phyloP scores from a whole-genome alignment of 345 rosid species.

The Odontarrhena argentea region DNA sequence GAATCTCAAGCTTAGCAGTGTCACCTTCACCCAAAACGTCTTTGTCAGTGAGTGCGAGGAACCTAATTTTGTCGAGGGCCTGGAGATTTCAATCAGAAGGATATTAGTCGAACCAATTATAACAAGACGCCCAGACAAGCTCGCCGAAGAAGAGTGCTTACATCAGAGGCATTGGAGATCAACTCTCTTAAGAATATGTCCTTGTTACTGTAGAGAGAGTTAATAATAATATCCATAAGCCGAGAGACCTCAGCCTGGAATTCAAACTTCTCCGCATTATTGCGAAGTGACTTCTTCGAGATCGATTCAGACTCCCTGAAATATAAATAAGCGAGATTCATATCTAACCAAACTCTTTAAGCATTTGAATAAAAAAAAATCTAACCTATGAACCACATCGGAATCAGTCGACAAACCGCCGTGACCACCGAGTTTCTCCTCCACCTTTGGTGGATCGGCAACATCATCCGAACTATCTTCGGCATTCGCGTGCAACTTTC shows the following conservation, averaged over 20 bases:
- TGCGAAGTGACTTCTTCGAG: slow-evolving; percentile 81
- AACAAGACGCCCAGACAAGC: no score
- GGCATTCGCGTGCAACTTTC: slow-evolving; percentile 81
- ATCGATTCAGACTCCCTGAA: slow-evolving; percentile 91
- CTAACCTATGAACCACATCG: slow-evolving; percentile 83
- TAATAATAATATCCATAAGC: slow-evolving; percentile 95
- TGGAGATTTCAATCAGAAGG: slow-evolving; percentile 20
- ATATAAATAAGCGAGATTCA: slow-evolving; percentile 1
- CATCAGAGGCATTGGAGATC: slow-evolving; percentile 99
- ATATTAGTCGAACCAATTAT: no score
- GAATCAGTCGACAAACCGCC: slow-evolving; percentile 92
- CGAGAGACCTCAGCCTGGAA: slow-evolving; percentile 99
- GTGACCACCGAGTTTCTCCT: slow-evolving; percentile 93
- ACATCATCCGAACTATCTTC: slow-evolving; percentile 60
- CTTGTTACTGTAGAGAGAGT: slow-evolving; percentile 97
- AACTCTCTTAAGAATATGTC: slow-evolving; percentile 96
- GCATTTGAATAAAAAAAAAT: neutral
- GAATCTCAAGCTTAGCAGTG: slow-evolving; percentile 85
- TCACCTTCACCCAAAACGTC: slow-evolving; percentile 96
- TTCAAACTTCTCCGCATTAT: slow-evolving; percentile 86
- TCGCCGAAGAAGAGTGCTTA: slow-evolving; percentile 38
- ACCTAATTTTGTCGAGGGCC: slow-evolving; percentile 96
- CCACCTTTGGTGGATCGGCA: slow-evolving; percentile 88
- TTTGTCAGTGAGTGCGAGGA: slow-evolving; percentile 91
- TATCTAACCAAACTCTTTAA: neutral